Evolutionary conservation across 352 stramenopile genomes (phyloP).

Genomic region (Phytophthora ohioensis): DNA sequence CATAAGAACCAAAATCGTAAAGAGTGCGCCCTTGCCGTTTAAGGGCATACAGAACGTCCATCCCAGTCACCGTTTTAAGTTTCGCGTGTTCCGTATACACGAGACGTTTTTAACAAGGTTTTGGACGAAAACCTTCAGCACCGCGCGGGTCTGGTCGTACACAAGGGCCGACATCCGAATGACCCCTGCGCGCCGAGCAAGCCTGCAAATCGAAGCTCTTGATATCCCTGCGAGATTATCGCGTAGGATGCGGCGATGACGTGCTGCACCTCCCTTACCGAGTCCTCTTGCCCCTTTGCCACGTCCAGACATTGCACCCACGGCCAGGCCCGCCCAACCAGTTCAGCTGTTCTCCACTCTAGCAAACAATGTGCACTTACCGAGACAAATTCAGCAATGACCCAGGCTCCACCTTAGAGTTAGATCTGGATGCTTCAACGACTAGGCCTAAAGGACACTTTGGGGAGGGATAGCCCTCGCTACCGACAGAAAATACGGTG

Average conservation of each 20-base stretch:
- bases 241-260: background rate
- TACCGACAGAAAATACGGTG: too few species aligned
- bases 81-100: background rate
- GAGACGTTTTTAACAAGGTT: background rate
- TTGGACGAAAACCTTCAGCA: background rate
- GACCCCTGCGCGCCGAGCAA: background rate
- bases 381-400: too few species aligned
- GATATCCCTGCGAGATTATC: background rate
- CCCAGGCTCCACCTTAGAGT: too few species aligned
- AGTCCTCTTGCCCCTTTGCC: background rate
- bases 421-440: too few species aligned
- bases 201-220: background rate
- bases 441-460: too few species aligned
- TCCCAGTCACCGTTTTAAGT: background rate
- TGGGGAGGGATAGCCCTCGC: too few species aligned
- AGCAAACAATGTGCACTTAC: too few species aligned
- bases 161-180: background rate
- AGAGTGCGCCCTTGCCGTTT: background rate
- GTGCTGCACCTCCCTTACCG: background rate
- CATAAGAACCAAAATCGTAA: background rate
- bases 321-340: background rate
- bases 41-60: conserved; percentile 1
- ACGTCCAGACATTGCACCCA: background rate
- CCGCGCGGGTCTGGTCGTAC: background rate
- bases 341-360: too few species aligned